Evolutionary conservation across 73 alveolate genomes (phyloP).

Genomic region (Paramecium primaurelia): DNA sequence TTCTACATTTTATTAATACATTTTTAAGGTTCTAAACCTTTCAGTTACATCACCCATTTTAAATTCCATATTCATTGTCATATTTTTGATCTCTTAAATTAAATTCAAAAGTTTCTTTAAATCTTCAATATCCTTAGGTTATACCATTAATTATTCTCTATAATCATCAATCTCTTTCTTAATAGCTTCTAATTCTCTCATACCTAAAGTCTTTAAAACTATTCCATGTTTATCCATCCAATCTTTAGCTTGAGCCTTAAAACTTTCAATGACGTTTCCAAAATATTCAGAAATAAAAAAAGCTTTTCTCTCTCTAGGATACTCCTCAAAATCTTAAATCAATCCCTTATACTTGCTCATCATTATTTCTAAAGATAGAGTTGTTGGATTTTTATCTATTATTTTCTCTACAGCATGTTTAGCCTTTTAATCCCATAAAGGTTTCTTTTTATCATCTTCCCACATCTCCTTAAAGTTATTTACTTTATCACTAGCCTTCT

Average conservation of each 20-base stretch:
- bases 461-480: conserved; percentile 5
- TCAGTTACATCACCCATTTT: conserved; percentile 95
- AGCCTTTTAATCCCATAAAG: conserved; percentile 63
- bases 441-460: neutral
- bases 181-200: conserved; percentile 84
- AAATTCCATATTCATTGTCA: conserved; percentile 96
- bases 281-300: conserved; percentile 65
- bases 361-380: conserved; percentile 30
- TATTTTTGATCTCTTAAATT: conserved; percentile 89
- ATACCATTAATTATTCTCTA: conserved; percentile 75
- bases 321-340: conserved; percentile 51
- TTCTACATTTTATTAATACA: conserved; percentile 84
- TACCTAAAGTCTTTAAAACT: conserved; percentile 84
- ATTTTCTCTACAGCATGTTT: conserved; percentile 59
- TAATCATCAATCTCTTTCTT: conserved; percentile 82
- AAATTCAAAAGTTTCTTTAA: conserved; percentile 85
- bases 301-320: conserved; percentile 71
- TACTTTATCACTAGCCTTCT: conserved; percentile 41
- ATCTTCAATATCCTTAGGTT: conserved; percentile 90
- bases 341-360: conserved; percentile 38
- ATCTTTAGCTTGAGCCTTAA: conserved; percentile 69
- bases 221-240: conserved; percentile 87
- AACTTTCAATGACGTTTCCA: conserved; percentile 56
- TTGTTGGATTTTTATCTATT: conserved; percentile 59
- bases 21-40: conserved; percentile 89